Evolutionary conservation across 2,329 filamentous ascomycete genomes (phyloP).

Genomic region (Phaeosphaeriaceae sp.): DNA sequence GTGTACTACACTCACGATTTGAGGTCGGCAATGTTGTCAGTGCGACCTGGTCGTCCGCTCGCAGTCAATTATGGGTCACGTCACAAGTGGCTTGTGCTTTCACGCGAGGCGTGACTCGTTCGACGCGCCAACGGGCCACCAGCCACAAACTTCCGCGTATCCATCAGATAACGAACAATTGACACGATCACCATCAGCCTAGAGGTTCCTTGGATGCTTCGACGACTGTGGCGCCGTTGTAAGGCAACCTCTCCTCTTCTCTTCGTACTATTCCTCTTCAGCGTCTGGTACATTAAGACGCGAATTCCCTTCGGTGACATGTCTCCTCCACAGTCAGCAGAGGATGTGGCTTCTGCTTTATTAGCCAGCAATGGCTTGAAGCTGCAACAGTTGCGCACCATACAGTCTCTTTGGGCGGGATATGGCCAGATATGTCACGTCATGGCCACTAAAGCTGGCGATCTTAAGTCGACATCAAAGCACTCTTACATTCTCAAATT

Average conservation of each 20-base stretch:
- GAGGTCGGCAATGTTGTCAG: neutral
- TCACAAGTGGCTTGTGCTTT: neutral
- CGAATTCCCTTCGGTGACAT: slow-evolving; percentile 38
- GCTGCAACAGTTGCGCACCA: slow-evolving; percentile 29
- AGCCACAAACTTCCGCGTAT: neutral
- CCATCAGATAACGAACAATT: neutral
- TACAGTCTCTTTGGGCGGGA: slow-evolving; percentile 57
- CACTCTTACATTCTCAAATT: slow-evolving; percentile 64
- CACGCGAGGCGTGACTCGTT: neutral
- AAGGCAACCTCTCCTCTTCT: neutral
- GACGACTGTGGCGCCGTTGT: neutral
- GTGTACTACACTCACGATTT: neutral
- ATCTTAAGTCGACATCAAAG: slow-evolving; percentile 18
- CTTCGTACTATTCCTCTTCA: slow-evolving; percentile 1
- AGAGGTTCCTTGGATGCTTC: neutral
- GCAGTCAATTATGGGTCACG: neutral
- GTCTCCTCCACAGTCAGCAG: slow-evolving; percentile 37
- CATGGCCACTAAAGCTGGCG: slow-evolving; percentile 44
- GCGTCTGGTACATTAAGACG: neutral
- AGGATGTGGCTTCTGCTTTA: slow-evolving; percentile 33
- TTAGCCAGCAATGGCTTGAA: slow-evolving; percentile 32
- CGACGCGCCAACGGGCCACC: neutral
- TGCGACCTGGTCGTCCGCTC: neutral
- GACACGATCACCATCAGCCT: neutral
- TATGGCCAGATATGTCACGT: slow-evolving; percentile 64